Evolutionary conservation across 2,329 filamentous ascomycete genomes (phyloP).

Genomic region (Cladophialophora yegresii): DNA sequence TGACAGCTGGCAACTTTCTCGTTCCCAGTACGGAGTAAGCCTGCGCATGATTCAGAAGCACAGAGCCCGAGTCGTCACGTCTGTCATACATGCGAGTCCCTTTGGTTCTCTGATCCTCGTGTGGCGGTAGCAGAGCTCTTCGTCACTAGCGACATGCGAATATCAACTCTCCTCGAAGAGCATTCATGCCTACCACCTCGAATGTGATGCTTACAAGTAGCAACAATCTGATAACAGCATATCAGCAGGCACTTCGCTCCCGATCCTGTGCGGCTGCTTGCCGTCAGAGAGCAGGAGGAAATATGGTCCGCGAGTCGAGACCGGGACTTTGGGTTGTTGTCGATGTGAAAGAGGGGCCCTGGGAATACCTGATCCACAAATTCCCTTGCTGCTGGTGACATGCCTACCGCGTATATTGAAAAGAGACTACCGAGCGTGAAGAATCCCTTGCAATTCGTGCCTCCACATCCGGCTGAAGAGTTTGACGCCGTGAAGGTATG

Average conservation of each 20-base stretch:
- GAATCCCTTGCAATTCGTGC: neutral
- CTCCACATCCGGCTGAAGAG: neutral
- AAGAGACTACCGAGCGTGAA: neutral
- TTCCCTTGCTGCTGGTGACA: neutral
- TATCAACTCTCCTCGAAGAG: neutral
- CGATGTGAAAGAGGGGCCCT: neutral
- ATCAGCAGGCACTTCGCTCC: neutral
- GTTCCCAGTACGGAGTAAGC: neutral
- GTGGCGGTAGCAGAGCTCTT: neutral
- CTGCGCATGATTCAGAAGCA: neutral
- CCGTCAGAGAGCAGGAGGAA: neutral
- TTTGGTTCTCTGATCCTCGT: neutral
- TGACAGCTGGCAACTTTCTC: neutral
- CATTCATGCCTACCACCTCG: neutral
- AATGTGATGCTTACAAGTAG: neutral
- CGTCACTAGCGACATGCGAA: neutral
- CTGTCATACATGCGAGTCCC: neutral
- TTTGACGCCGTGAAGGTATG: neutral
- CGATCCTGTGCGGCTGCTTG: neutral
- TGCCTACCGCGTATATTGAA: neutral
- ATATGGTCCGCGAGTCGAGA: neutral
- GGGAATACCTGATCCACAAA: neutral
- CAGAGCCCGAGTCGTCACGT: neutral
- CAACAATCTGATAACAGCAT: neutral
- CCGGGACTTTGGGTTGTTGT: neutral